These are phyloP conservation scores for Closterium sp. DNA, from an alignment of 139 green algal species.

Conservation along the genomic window DNA sequence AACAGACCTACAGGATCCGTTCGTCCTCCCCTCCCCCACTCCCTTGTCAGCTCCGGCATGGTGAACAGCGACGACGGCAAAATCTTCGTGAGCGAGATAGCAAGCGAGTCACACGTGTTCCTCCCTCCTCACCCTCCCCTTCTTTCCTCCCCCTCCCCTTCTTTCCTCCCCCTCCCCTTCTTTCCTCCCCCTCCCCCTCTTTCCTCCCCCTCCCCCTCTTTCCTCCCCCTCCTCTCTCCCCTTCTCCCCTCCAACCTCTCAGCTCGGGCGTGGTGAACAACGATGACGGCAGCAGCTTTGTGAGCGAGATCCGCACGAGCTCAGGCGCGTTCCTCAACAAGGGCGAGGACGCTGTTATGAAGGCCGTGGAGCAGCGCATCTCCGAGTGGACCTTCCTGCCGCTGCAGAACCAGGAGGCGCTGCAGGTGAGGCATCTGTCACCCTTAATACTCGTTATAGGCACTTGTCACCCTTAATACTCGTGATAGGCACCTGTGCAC, in stretches of 20 bases:
- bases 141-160: not conserved
- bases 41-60: too few relatives aligned
- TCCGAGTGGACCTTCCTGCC: constrained; percentile 65
- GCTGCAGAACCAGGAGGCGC: constrained; percentile 61
- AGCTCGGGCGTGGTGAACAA: not conserved
- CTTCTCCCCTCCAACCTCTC: not conserved
- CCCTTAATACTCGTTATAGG: constrained; percentile 9
- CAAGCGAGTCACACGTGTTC: too few relatives aligned
- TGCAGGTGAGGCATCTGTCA: constrained; percentile 59
- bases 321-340: constrained; percentile 57
- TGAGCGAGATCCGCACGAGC: constrained; percentile 46
- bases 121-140: too few relatives aligned
- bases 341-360: constrained; percentile 60
- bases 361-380: constrained; percentile 68
- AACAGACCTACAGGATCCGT: too few relatives aligned
- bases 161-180: constrained; percentile 56
- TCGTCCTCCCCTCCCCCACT: too few relatives aligned
- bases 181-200: not conserved
- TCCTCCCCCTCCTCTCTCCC: too few relatives aligned
- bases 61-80: too few relatives aligned
- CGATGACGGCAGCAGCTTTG: not conserved
- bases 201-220: constrained; percentile 55
- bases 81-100: too few relatives aligned
- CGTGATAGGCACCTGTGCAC: too few relatives aligned
- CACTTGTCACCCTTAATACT: constrained; percentile 25